Conservation (phyloP, 164 flowering plant genomes). For the Santalum album region DNA sequence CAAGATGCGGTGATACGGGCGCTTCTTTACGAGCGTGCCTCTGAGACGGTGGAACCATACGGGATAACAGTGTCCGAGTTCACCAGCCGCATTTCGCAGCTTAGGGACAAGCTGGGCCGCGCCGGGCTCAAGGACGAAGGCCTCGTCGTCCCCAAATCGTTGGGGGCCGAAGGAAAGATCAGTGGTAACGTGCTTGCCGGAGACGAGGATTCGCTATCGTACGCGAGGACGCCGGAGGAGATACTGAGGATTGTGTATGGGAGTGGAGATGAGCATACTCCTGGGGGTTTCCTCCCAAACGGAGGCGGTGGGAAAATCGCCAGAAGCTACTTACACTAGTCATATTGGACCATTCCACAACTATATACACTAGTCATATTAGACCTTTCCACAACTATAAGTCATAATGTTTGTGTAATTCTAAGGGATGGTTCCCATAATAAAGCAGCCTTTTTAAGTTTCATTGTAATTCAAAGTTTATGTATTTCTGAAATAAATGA, state of each 20-base stretch:
- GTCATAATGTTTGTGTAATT: too few relatives aligned
- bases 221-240: constrained; percentile 48
- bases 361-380: too few relatives aligned
- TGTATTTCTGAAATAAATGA: too few relatives aligned
- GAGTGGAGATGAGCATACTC: constrained; percentile 31
- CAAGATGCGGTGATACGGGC: constrained; percentile 79
- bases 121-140: constrained; percentile 70
- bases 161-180: constrained; percentile 44
- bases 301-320: constrained; percentile 56
- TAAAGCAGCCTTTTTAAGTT: too few relatives aligned
- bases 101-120: constrained; percentile 46
- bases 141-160: constrained; percentile 18
- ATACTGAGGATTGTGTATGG: constrained; percentile 62
- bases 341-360: too few relatives aligned
- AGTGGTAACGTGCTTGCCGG: constrained; percentile 53
- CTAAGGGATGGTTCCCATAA: too few relatives aligned
- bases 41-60: constrained; percentile 37
- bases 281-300: constrained; percentile 56
- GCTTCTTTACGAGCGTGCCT: constrained; percentile 34
- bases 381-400: too few relatives aligned
- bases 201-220: constrained; percentile 37
- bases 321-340: constrained; percentile 16
- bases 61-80: constrained; percentile 59
- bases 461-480: too few relatives aligned
- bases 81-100: constrained; percentile 42